Evolutionary conservation across 2,329 filamentous ascomycete species (phyloP).

Genomic region (Claviceps sp.): DNA sequence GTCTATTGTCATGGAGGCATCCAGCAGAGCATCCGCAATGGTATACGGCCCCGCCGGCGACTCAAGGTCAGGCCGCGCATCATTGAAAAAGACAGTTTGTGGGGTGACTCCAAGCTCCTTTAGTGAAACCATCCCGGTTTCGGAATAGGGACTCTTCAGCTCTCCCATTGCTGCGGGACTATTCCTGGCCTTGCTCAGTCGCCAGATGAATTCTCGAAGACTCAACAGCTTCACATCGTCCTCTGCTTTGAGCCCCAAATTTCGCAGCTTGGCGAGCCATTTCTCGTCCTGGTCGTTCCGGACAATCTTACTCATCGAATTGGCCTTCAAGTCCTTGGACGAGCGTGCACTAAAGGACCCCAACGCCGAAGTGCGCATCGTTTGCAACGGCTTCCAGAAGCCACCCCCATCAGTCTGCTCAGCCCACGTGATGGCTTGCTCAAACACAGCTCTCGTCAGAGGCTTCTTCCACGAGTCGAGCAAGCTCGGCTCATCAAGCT

Average conservation of each 20-base stretch:
- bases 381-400: conserved; percentile 73
- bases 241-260: conserved; percentile 66
- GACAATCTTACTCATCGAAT: conserved; percentile 46
- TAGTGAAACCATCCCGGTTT: conserved; percentile 46
- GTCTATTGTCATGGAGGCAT: conserved; percentile 82
- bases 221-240: conserved; percentile 85
- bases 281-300: conserved; percentile 90
- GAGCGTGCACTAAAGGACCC: conserved; percentile 43
- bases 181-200: conserved; percentile 58
- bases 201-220: conserved; percentile 83
- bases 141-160: conserved; percentile 14
- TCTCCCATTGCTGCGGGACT: conserved; percentile 31
- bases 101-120: conserved; percentile 65
- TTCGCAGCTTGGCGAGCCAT: conserved; percentile 77
- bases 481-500: conserved; percentile 58
- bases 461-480: conserved; percentile 77
- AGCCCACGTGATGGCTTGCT: conserved; percentile 79
- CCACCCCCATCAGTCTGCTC: conserved; percentile 63
- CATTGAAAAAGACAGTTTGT: conserved; percentile 88
- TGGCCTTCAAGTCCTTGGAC: conserved; percentile 40
- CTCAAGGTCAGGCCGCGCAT: conserved; percentile 31
- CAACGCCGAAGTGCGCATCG: conserved; percentile 51
- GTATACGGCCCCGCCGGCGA: conserved; percentile 45
- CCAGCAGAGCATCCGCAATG: conserved; percentile 79
- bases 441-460: conserved; percentile 65